Base-by-base conservation (phyloP, 2,329 filamentous ascomycete genomes). In the Ascochyta fabae region DNA sequence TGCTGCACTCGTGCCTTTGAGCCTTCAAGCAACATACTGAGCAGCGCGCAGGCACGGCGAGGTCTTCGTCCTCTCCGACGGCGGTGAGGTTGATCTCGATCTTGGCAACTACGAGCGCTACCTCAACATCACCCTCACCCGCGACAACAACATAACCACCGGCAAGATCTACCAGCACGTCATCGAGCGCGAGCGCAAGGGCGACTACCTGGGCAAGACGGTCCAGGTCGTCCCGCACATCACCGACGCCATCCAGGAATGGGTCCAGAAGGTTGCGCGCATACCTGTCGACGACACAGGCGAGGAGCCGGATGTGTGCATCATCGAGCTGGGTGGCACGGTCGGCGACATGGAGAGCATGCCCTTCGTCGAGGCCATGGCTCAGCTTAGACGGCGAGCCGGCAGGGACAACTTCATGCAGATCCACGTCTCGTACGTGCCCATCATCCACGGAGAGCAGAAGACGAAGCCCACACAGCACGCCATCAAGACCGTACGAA, bases 381-480 rank as follows among this genome's bases (percentile, higher is more conserved):
- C 86, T 47, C 91, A 96, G 78, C 82, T 96, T 61, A 84, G 88
- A 64, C 83, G 89, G 64, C 84, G 87, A 60, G 87, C 85, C 23
- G 90, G 90, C 65, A 87, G 86, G 71, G 84, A 86, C 72, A 94
- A 96, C 79, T 96, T 96, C 75, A 79, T 93, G 72, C 89, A 92
- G 73, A 96, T 97, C 64, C 88, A 92, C 77, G 94, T 97, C 59
- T 92, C 90, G 4, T 91, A 93, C 67, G 88, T 98, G 31, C 95
- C 93, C 1, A 84, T 94, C 31, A 84, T 88, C 35, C 78, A 83
- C 58, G 84, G 85, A 31, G 88, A 98, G 81, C 88, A 96, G 77
- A 98, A 98, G 85, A 98, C 93, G 9, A 98, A 98, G 80, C 95
- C 95, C 0, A 99, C 95, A 0, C 95, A 99, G 76, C 87, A 91